Conservation (phyloP, 2,329 filamentous ascomycete species). For the Calonectria leucothoes region DNA sequence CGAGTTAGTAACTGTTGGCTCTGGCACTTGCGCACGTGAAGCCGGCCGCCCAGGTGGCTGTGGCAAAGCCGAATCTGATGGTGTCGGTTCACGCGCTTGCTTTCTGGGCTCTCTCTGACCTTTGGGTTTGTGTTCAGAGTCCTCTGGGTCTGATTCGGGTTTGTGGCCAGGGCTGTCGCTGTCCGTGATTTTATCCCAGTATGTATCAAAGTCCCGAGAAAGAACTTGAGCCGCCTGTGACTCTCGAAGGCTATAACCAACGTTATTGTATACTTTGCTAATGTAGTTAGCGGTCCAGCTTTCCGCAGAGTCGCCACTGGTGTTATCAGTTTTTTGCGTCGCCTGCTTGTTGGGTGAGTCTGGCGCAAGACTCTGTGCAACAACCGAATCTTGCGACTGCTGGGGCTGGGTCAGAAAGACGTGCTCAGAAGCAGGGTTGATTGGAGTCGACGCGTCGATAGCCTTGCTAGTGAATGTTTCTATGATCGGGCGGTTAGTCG, state of each 20-base stretch:
- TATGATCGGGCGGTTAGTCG: not conserved
- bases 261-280: not conserved
- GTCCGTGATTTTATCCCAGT: constrained; percentile 22
- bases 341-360: not conserved
- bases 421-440: not conserved
- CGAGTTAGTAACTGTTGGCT: not conserved
- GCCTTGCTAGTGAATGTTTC: not conserved
- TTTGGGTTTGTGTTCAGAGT: not conserved
- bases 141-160: not conserved
- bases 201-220: constrained; percentile 26
- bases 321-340: not conserved
- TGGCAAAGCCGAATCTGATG: not conserved
- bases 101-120: not conserved
- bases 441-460: not conserved
- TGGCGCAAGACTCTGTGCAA: constrained; percentile 6
- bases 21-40: not conserved
- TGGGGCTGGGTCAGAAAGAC: constrained; percentile 38
- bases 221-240: constrained; percentile 46
- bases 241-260: constrained; percentile 11
- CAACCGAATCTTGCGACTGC: not conserved
- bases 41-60: not conserved
- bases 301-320: not conserved
- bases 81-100: not conserved
- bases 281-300: not conserved
- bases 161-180: constrained; percentile 23